Evolutionary conservation across 2,329 filamentous ascomycete species (phyloP).

Genomic region (Mycosphaerelloides madeirae): DNA sequence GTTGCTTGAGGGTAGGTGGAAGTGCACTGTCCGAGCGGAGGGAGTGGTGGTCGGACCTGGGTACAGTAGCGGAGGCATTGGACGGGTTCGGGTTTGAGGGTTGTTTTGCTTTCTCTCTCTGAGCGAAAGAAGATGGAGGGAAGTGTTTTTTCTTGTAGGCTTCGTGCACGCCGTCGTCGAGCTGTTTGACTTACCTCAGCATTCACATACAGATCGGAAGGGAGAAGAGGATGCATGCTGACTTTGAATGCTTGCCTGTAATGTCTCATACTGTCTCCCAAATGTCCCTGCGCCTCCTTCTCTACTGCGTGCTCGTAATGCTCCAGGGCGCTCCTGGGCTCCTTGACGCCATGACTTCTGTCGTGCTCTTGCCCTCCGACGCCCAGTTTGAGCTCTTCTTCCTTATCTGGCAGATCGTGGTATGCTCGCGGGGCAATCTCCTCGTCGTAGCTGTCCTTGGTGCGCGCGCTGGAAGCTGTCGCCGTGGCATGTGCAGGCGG

Average conservation of each 20-base stretch:
- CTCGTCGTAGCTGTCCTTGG: slow-evolving; percentile 33
- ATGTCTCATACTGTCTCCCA: slow-evolving; percentile 81
- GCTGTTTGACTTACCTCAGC: slow-evolving; percentile 47
- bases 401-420: slow-evolving; percentile 44
- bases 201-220: slow-evolving; percentile 8
- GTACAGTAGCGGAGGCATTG: slow-evolving; percentile 49
- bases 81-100: slow-evolving; percentile 31
- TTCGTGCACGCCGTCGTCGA: slow-evolving; percentile 80
- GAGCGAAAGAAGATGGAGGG: slow-evolving; percentile 54
- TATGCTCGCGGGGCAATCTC: slow-evolving; percentile 40
- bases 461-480: slow-evolving; percentile 25
- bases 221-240: slow-evolving; percentile 25
- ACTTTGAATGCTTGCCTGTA: slow-evolving; percentile 90
- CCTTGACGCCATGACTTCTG: slow-evolving; percentile 32
- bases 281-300: slow-evolving; percentile 75
- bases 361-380: slow-evolving; percentile 37
- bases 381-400: slow-evolving; percentile 40
- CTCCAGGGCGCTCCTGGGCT: slow-evolving; percentile 75
- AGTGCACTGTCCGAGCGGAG: slow-evolving; percentile 37
- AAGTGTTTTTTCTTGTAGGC: slow-evolving; percentile 90
- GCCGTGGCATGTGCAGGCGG: slow-evolving; percentile 7
- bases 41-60: slow-evolving; percentile 54
- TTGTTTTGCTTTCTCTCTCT: slow-evolving; percentile 40
- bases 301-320: slow-evolving; percentile 91
- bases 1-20: slow-evolving; percentile 55